These are phyloP conservation scores for Ambispora gerdemannii DNA, from an alignment of 192 early-diverging fungal genomes.

Conservation along the genomic window DNA sequence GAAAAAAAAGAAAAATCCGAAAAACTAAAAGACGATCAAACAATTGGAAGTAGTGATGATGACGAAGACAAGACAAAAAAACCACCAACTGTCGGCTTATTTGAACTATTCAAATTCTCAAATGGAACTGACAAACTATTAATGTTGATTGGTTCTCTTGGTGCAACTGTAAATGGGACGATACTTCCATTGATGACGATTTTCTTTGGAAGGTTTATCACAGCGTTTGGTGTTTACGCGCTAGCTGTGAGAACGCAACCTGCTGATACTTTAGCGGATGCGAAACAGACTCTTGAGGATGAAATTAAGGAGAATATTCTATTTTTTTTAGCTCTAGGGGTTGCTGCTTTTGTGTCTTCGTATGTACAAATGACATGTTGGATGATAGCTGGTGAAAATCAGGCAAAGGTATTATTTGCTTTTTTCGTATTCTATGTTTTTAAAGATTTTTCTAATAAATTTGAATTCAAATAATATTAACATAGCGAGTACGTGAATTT, in stretches of 20 bases:
- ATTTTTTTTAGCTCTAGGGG: constrained; percentile 45
- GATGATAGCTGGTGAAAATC: constrained; percentile 58
- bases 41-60: too few relatives aligned
- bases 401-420: constrained; percentile 43
- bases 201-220: background rate
- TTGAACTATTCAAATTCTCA: constrained; percentile 14
- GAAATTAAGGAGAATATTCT: constrained; percentile 5
- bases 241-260: background rate
- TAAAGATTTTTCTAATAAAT: too few relatives aligned
- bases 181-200: background rate
- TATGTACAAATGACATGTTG: constrained; percentile 64
- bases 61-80: constrained; percentile 10
- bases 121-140: background rate
- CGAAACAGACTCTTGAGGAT: background rate
- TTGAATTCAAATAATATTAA: too few relatives aligned
- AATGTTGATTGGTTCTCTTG: constrained; percentile 11
- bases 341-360: constrained; percentile 51
- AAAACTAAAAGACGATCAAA: too few relatives aligned
- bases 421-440: too few relatives aligned
- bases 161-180: background rate
- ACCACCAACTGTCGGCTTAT: constrained; percentile 52
- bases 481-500: constrained; percentile 68
- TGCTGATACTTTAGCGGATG: background rate
- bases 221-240: background rate
- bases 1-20: too few relatives aligned